Percentiles rank a stretch among this genome's conserved stretches.
These are phyloP conservation scores for Pythium brassicae DNA, from an alignment of 352 stramenopile species.

Conservation along the genomic window DNA sequence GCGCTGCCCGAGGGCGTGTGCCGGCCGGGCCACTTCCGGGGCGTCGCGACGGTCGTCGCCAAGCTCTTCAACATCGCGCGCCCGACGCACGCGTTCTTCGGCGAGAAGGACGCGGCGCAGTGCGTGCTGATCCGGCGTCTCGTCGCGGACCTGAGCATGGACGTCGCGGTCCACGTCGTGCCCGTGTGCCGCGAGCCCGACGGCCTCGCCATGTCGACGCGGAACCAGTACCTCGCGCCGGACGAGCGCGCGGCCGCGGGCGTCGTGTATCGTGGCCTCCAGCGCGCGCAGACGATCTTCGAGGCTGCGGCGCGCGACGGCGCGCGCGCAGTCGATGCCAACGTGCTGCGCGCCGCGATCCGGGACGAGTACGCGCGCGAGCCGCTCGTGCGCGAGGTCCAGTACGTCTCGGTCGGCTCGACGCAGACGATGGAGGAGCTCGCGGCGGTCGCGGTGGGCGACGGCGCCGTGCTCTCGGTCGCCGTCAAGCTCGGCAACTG, in stretches of 20 bases:
- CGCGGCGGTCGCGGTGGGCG: slow-evolving; percentile 46
- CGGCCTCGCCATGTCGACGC: slow-evolving; percentile 96
- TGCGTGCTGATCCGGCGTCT: slow-evolving; percentile 95
- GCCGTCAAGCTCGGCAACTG: slow-evolving; percentile 94
- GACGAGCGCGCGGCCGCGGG: slow-evolving; percentile 86
- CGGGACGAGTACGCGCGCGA: slow-evolving; percentile 68
- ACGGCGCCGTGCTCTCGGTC: slow-evolving; percentile 92
- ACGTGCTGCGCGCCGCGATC: slow-evolving; percentile 36
- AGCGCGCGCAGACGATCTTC: slow-evolving; percentile 45
- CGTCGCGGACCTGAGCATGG: slow-evolving; percentile 96
- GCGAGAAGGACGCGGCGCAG: slow-evolving; percentile 98
- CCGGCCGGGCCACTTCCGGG: slow-evolving; percentile 96
- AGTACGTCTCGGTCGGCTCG: slow-evolving; percentile 96
- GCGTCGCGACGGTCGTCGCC: slow-evolving; percentile 98
- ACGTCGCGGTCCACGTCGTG: slow-evolving; percentile 89
- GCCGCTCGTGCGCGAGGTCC: slow-evolving; percentile 89
- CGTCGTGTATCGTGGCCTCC: slow-evolving; percentile 86
- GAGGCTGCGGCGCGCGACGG: slow-evolving; percentile 9
- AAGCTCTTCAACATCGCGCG: slow-evolving; percentile 99
- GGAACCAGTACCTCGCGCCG: slow-evolving; percentile 96
- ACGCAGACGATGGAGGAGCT: slow-evolving; percentile 94
- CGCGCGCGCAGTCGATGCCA: slow-evolving; percentile 23
- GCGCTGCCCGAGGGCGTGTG: slow-evolving; percentile 88
- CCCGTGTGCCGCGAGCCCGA: slow-evolving; percentile 92
- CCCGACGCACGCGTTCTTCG: slow-evolving; percentile 97